phyloP scores from a whole-genome alignment of 1,284 basidiomycete species.

The Rhodotorula sp. region DNA sequence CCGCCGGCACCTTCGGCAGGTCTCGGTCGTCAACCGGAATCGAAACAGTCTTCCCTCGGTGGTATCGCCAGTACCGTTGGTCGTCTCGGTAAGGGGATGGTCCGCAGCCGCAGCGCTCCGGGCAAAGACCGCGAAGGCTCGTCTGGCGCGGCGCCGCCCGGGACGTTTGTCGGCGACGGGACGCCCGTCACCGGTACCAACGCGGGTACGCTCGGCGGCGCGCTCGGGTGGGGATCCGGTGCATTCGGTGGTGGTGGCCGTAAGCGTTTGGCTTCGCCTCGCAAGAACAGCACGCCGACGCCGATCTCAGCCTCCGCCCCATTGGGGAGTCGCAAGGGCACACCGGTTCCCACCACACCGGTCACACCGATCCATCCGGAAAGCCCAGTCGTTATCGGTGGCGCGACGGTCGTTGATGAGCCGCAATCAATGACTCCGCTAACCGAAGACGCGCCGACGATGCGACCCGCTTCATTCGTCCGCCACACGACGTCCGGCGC shows the following conservation, averaged over 20 bases:
- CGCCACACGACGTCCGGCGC: background rate
- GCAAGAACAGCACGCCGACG: background rate
- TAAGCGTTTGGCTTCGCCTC: conserved; percentile 3
- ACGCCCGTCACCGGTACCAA: background rate
- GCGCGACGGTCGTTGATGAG: background rate
- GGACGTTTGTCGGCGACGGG: background rate
- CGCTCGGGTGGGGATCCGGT: conserved; percentile 6
- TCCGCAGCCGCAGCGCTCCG: conserved; percentile 11
- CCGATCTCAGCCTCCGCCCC: background rate
- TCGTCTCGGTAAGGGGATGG: conserved; percentile 9
- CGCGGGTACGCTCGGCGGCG: background rate
- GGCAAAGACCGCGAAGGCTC: conserved; percentile 9
- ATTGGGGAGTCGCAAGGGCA: background rate
- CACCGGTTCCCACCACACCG: background rate
- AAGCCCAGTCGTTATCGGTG: background rate
- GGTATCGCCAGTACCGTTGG: conserved; percentile 10
- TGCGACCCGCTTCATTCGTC: background rate
- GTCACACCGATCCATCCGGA: background rate
- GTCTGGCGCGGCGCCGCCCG: background rate
- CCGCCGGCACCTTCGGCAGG: conserved; percentile 14
- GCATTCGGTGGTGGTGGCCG: conserved; percentile 2
- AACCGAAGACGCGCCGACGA: background rate
- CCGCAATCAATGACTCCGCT: background rate
- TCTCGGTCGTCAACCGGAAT: conserved; percentile 9
- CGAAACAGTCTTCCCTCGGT: background rate